Conservation (phyloP, 805 yeast genomes). For the Myxozyma geophila region DNA sequence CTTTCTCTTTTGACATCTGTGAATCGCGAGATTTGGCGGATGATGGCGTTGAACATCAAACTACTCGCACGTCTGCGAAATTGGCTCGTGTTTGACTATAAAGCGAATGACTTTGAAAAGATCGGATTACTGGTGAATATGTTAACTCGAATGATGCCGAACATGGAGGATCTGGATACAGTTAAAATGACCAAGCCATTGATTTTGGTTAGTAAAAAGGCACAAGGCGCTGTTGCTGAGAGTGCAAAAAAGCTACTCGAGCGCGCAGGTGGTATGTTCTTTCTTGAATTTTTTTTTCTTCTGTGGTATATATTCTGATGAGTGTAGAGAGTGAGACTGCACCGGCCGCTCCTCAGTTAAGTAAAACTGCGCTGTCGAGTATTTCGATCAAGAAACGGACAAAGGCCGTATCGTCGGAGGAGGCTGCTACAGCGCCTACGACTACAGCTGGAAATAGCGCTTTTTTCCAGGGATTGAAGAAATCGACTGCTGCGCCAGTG, state of each 20-base stretch:
- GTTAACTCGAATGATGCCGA: slow-evolving; percentile 26
- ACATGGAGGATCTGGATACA: slow-evolving; percentile 26
- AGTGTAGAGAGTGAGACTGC: background rate
- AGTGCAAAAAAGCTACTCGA: slow-evolving; percentile 25
- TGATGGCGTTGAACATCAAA: slow-evolving; percentile 24
- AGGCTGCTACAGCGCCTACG: background rate
- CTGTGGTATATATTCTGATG: background rate
- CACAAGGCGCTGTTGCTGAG: slow-evolving; percentile 22
- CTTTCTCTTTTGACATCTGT: slow-evolving; percentile 16
- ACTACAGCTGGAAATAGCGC: slow-evolving; percentile 13
- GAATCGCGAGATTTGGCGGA: slow-evolving; percentile 29
- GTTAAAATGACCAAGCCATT: slow-evolving; percentile 37
- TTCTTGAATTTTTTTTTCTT: background rate
- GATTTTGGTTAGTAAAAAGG: slow-evolving; percentile 27
- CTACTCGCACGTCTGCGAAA: slow-evolving; percentile 38
- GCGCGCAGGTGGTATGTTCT: slow-evolving; percentile 4
- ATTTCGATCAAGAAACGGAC: slow-evolving; percentile 22
- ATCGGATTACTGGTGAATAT: slow-evolving; percentile 24
- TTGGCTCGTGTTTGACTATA: slow-evolving; percentile 37
- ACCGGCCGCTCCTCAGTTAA: slow-evolving; percentile 10
- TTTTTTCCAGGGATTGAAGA: slow-evolving; percentile 32
- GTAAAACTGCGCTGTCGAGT: slow-evolving; percentile 14
- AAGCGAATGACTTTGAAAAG: slow-evolving; percentile 31
- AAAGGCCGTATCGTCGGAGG: background rate
- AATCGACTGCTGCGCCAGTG: background rate